Evolutionary conservation across 352 stramenopile genomes (phyloP).

Genomic region (Phytophthora parvispora): DNA sequence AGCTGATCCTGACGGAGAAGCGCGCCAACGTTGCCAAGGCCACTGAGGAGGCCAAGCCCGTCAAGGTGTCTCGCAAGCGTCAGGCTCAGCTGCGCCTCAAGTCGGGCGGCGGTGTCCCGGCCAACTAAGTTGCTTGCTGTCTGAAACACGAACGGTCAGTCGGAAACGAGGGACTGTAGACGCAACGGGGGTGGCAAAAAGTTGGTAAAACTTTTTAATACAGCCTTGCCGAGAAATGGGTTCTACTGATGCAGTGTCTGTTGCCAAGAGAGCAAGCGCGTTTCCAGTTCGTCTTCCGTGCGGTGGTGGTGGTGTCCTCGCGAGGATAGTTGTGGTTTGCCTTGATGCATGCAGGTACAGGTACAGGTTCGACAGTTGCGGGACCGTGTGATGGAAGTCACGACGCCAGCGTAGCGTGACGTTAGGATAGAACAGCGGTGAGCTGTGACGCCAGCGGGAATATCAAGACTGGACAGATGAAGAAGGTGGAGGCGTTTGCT

Average conservation of each 20-base stretch:
- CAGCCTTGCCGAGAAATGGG: constrained; percentile 82
- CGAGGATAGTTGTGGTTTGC: constrained; percentile 29
- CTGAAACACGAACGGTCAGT: constrained; percentile 40
- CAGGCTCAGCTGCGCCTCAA: constrained; percentile 92
- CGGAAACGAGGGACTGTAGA: constrained; percentile 56
- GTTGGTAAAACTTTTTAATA: constrained; percentile 81
- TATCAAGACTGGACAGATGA: neutral
- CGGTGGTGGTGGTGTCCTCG: constrained; percentile 5
- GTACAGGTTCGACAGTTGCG: constrained; percentile 9
- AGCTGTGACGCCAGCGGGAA: neutral
- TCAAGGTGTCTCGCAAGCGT: constrained; percentile 91
- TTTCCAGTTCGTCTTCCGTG: constrained; percentile 28
- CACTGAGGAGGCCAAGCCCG: constrained; percentile 89
- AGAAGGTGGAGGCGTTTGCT: constrained; percentile 1
- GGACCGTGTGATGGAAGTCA: neutral
- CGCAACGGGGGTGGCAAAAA: constrained; percentile 46
- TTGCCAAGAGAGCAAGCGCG: constrained; percentile 41
- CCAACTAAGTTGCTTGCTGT: constrained; percentile 72
- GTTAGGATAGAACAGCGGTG: constrained; percentile 4
- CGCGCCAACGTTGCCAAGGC: constrained; percentile 94
- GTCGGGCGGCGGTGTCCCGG: constrained; percentile 86
- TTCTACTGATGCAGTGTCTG: constrained; percentile 69
- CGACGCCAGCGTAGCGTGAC: neutral
- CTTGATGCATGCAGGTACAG: constrained; percentile 37
- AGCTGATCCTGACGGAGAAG: constrained; percentile 99